Evolutionary conservation across 2,329 filamentous ascomycete species (phyloP), one percentile per base, ranked within the genome.

Genomic region (Didymella pomorum): DNA sequence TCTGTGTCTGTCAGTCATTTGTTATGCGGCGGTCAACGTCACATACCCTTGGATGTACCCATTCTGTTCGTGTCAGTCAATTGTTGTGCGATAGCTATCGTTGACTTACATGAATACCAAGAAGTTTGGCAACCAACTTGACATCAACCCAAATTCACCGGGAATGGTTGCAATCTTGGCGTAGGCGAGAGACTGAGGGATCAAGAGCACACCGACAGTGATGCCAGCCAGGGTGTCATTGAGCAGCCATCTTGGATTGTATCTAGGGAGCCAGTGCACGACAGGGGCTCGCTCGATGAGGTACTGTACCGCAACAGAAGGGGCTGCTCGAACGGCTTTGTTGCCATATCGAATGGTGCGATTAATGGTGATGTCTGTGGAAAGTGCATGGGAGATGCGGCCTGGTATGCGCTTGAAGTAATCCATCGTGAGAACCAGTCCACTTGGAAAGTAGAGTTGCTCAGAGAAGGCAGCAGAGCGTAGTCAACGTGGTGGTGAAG

Each of bases 121-220:
- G 90, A 97, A 4, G 92, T 97, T 49, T 89, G 94, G 75, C 95
- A 98, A 77, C 93, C 93, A 98, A 78, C 97, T 97, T 57, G 96
- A 84, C 67, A 97, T 78, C 14, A 97, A 92, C 43, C 94, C 94
- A 86, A 96, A 12, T 84, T 89, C 63, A 85, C 94, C 77, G 93
- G 97, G 4, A 89, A 97, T 7, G 89, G 93, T 80, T 92, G 95
- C 14, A 96, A 86, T 66, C 87, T 97, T 76, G 94, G 94, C 93
- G 77, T 98, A 98, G 0, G 93, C 93, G 90, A 98, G 96, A 63
- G 92, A 89, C 74, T 98, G 94, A 6, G 94, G 94, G 10, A 98
- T 92, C 31, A 97, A 91, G 31, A 93, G 88, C 42, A 89, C 84
- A 41, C 89, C 90, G 45, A 91, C 86, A 2, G 89, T 91, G 66